A percentile compares a stretch with the other conserved stretches of the same genome.
phyloP scores from a whole-genome alignment of 192 early-diverging fungal genomes.

The Podila epigama region DNA sequence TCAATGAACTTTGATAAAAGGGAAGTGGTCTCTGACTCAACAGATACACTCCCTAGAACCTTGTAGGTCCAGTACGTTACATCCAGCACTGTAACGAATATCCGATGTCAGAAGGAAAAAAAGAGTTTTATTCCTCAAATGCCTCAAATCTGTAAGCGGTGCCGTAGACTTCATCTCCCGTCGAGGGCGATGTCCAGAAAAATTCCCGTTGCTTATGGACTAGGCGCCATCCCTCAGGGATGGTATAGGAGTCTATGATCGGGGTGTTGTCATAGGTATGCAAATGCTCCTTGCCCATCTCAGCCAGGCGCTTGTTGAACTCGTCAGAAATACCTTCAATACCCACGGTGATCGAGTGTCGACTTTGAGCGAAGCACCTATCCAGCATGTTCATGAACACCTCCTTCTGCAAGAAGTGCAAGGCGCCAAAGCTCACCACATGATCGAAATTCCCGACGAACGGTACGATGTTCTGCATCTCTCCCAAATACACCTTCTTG shows the following conservation, averaged over 20 bases:
- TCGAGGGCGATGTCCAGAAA: constrained; percentile 12
- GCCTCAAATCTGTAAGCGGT: constrained; percentile 12
- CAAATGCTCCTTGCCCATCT: constrained; percentile 8
- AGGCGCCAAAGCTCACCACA: constrained; percentile 18
- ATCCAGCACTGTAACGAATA: too few relatives aligned
- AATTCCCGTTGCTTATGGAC: constrained; percentile 9
- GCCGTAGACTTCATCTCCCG: constrained; percentile 19
- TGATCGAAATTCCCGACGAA: constrained; percentile 15
- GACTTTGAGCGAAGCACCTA: constrained; percentile 6
- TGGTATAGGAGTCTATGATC: constrained; percentile 7
- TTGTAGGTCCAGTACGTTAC: too few relatives aligned
- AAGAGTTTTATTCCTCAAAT: constrained; percentile 6
- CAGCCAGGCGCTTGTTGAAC: constrained; percentile 15
- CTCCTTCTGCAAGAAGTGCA: constrained; percentile 13
- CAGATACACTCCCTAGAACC: too few relatives aligned
- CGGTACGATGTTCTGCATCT: constrained; percentile 13
- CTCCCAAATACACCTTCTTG: constrained; percentile 13
- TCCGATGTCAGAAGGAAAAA: constrained; percentile 1
- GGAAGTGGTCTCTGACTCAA: too few relatives aligned
- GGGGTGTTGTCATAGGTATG: constrained; percentile 6
- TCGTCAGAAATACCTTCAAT: constrained; percentile 7
- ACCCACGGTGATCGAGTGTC: constrained; percentile 14
- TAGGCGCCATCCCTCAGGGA: constrained; percentile 14
- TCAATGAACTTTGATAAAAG: too few relatives aligned
- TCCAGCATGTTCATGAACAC: not conserved